Percentiles rank a stretch among this genome's conserved stretches.
Conservation (phyloP, 2,329 filamentous ascomycete genomes). For the Cladosporium colombiae region DNA sequence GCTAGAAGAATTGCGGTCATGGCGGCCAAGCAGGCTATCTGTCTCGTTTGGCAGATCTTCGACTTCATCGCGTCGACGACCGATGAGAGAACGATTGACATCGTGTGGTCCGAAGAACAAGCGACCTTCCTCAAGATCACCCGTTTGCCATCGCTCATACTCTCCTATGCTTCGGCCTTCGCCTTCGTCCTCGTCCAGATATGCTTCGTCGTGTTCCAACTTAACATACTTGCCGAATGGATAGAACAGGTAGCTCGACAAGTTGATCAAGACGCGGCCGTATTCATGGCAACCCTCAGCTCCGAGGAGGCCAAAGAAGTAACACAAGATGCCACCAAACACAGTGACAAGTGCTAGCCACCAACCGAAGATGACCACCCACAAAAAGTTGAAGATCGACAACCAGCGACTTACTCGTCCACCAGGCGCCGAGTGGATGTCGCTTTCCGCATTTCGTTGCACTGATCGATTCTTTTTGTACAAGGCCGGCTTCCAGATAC, state of each 20-base stretch:
- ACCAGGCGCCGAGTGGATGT: constrained; percentile 93
- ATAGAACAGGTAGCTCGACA: constrained; percentile 87
- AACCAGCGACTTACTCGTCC: constrained; percentile 82
- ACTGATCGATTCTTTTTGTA: constrained; percentile 98
- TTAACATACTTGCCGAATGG: constrained; percentile 96
- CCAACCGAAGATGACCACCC: constrained; percentile 93
- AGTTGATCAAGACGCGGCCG: constrained; percentile 77
- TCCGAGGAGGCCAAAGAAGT: constrained; percentile 74
- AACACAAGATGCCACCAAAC: constrained; percentile 73
- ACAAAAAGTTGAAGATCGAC: constrained; percentile 82
- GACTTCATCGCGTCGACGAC: constrained; percentile 81
- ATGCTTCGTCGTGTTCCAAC: constrained; percentile 89
- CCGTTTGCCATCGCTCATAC: constrained; percentile 98
- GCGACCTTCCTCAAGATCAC: constrained; percentile 91
- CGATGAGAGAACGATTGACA: constrained; percentile 73
- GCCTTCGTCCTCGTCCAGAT: constrained; percentile 89
- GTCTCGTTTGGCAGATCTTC: constrained; percentile 78
- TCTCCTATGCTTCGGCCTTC: constrained; percentile 97
- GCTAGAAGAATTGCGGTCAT: constrained; percentile 31
- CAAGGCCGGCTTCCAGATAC: constrained; percentile 96
- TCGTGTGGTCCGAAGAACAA: constrained; percentile 88
- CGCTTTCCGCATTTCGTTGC: constrained; percentile 91
- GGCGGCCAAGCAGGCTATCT: constrained; percentile 75
- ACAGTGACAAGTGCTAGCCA: constrained; percentile 83
- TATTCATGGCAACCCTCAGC: constrained; percentile 81